Evolutionary conservation across 306 rosid genomes (phyloP), one percentile per base, ranked within the genome.

Genomic region (Lupinus albus): DNA sequence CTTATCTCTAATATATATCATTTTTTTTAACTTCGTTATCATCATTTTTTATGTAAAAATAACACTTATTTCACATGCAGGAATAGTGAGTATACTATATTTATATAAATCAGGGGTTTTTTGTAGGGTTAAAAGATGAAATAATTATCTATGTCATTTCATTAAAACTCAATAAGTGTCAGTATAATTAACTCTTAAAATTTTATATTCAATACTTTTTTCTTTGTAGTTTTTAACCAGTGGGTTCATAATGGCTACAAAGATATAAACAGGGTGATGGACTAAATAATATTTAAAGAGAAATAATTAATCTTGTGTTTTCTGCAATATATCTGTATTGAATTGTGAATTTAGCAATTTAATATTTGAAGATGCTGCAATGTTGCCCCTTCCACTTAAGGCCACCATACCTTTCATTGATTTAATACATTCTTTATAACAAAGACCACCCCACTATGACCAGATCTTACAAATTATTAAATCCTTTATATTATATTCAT

Each of bases 311-410:
- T 78, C 13, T 63, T 47, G 69, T 68, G 49, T 70, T 67, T 68
- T 51, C 8, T 32, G 61, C 59, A 35, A n/a, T 73, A 33, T 50
- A 71, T 76, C 35, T 56, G 62, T 28, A 25, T 67, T 72, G 80
- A 74, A 75, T 70, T 51, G 33, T 61, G 72, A 72, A 71, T 63
- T 79, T 46, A 76, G 25, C 45, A 77, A 75, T 84, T 87, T 53
- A 79, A 74, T 63, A 79, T 41, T 59, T 45, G 58, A 60, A 61
- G 64, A 13, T 75, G 70, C 38, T 81, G 82, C 59, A 39, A 67
- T 55, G 75, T 68, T 83, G 87, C 81, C 83, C 75, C 87, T 81
- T 83, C 82, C 87, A 81, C 77, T 73, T 66, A 87, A 79, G 80
- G 87, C 85, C 87, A 82, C 60, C 79, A 49, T 64, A 36, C 53